phyloP scores from a whole-genome alignment of 2,329 filamentous ascomycete species.

The Penicillium sp. region DNA sequence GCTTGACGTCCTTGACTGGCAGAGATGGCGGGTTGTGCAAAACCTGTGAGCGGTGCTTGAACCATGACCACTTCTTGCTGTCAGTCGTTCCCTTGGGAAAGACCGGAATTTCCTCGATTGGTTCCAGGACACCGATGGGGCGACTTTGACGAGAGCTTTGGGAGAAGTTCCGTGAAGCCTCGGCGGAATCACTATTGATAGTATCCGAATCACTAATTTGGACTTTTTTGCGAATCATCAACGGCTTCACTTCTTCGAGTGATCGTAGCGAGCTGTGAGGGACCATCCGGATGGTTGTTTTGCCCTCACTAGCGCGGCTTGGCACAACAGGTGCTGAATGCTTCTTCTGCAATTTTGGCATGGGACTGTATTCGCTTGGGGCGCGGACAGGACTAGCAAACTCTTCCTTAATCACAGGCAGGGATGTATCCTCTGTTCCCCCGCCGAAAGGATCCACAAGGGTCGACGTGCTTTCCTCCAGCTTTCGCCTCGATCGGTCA shows the following conservation, averaged over 20 bases:
- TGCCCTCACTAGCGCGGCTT: constrained; percentile 24
- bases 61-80: constrained; percentile 51
- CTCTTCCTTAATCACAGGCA: constrained; percentile 58
- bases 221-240: constrained; percentile 56
- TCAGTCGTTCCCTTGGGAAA: constrained; percentile 35
- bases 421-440: constrained; percentile 25
- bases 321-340: constrained; percentile 1
- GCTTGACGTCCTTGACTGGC: constrained; percentile 25
- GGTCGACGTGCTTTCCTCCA: constrained; percentile 8
- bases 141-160: constrained; percentile 29
- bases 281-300: constrained; percentile 59
- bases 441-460: constrained; percentile 22
- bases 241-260: constrained; percentile 50
- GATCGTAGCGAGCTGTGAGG: constrained; percentile 52
- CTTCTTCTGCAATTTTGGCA: constrained; percentile 10
- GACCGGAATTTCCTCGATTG: constrained; percentile 45
- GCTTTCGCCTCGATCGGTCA: not conserved
- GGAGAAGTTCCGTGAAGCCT: constrained; percentile 15
- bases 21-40: constrained; percentile 24
- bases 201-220: constrained; percentile 5
- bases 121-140: constrained; percentile 39
- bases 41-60: constrained; percentile 38
- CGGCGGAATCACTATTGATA: not conserved
- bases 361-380: constrained; percentile 12
- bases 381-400: constrained; percentile 19